Evolutionary conservation across 257 asterid genomes (phyloP).

Genomic region (Solanum tacnaense): DNA sequence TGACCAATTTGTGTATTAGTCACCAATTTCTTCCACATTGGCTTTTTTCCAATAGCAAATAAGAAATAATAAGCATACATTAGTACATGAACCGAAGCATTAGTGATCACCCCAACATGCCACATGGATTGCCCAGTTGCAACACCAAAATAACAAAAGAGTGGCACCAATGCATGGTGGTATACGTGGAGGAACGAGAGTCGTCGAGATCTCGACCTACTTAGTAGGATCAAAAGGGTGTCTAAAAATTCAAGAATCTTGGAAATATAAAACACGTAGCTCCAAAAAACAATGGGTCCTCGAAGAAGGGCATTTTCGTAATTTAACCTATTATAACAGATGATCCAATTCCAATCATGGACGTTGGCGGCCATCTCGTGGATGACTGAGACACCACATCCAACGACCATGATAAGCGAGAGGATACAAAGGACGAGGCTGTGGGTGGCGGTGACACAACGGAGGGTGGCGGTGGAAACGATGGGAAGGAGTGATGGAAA

Average conservation of each 20-base stretch:
- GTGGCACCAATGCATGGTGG: constrained; percentile 76
- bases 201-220: constrained; percentile 37
- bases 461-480: constrained; percentile 41
- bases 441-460: constrained; percentile 59
- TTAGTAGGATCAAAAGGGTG: constrained; percentile 45
- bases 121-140: constrained; percentile 44
- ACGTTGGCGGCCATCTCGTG: constrained; percentile 45
- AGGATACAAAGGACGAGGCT: constrained; percentile 59
- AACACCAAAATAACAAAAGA: constrained; percentile 58
- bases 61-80: constrained; percentile 71
- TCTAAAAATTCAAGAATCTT: constrained; percentile 66
- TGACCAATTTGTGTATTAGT: constrained; percentile 63
- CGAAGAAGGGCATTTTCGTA: constrained; percentile 33
- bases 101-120: constrained; percentile 70
- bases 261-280: constrained; percentile 61
- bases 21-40: constrained; percentile 76
- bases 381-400: constrained; percentile 46
- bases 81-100: constrained; percentile 67
- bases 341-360: constrained; percentile 36
- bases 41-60: constrained; percentile 47
- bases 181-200: constrained; percentile 85
- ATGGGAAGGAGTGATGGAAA: constrained; percentile 16
- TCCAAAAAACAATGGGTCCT: constrained; percentile 75
- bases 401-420: constrained; percentile 56
- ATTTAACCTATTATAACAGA: constrained; percentile 32